Evolutionary conservation across 1,284 basidiomycete genomes (phyloP), one percentile per base, ranked within the genome.

Genomic region (Trametes pubescens): DNA sequence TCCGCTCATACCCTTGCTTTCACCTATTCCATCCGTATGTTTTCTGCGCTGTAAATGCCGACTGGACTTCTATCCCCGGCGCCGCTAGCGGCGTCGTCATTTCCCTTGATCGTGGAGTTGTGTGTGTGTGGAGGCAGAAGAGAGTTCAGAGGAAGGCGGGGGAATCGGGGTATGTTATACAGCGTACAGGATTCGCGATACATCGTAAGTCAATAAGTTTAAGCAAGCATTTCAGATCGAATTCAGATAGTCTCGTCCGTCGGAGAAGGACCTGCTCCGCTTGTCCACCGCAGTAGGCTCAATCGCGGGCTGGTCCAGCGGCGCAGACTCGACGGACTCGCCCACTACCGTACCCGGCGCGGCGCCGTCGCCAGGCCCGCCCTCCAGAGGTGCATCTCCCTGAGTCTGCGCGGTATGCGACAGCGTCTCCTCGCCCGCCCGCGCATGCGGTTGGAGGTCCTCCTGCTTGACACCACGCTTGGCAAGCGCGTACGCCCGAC

Each of bases 391-490:
- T 26, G 51, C 44, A 16, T 24, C 40, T 11, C 59, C 49, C 32
- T 65, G 61, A 35, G 34, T 55, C 35, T 66, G 64, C 32, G 69
- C 69, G 49, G 66, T 71, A 26, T 75, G 65, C 63, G 74, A 76
- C 58, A 86, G 69, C 46, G 86, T 86, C 69, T 82, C 81, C 66
- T 88, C 86, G 0, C 84, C 86, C 18, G 80, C 81, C 16, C 72
- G 72, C 2, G 79, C 78, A 77, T 88, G 83, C 40, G 90, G 90
- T 78, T 89, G 79, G 49, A 92, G 73, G 62, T 91, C 87, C 22
- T 86, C 81, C 71, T 79, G 76, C 55, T 74, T 77, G 4, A 89
- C 80, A 0, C 87, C 89, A 26, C 90, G 76, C 68, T 81, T 76
- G 65, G 80, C 79, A 62, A 87, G 57, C 18, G 88, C 89, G 74